Evolutionary conservation across 2,329 filamentous ascomycete genomes (phyloP), one percentile per base, ranked within the genome.

Genomic region (Venturia nashicola): DNA sequence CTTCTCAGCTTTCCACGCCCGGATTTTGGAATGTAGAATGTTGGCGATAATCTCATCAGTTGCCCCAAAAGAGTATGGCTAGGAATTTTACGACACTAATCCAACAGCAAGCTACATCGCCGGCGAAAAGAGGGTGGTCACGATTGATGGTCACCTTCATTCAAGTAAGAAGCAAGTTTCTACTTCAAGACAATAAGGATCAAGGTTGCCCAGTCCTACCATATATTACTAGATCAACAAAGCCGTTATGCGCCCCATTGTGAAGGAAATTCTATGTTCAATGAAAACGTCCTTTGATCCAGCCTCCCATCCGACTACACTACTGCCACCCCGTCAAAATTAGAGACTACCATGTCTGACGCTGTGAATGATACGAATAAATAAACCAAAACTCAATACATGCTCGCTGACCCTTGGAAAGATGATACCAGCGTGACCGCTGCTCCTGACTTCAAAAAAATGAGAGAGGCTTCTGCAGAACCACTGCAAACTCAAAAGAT

Each of bases 401-500:
- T 57, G 51, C 51, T 57, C 46, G 46, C 46, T 51, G 46, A 51
- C 20, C 46, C 23, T 51, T 51, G 11, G 8, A 51, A 48, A 51
- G 18, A 51, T 27, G 20, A 51, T 51, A 51, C 9, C 46, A 27
- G 46, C 46, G 46, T 51, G 46, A 27, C 27, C 51, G 32, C 51
- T 36, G 32, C 27, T 36, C 32, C 51, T 11, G 7, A 36, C 27
- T 57, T 34, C 18, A 6, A 64, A 65, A 65, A 62, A 61, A 59
- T 65, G 54, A 67, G 65, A 55, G 65, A 69, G 64, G 59, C 48
- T 66, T 59, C 62, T 64, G 61, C 66, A 61, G 61, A 67, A 62
- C 65, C 64, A 69, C 69, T 66, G 66, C 69, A 67, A 67, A 65
- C 67, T 67, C 65, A 67, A 68, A 66, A 61, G 66, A 68, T 67